Evolutionary conservation across 2,329 filamentous ascomycete genomes (phyloP).

Genomic region (Xylariomycetidae sp.): DNA sequence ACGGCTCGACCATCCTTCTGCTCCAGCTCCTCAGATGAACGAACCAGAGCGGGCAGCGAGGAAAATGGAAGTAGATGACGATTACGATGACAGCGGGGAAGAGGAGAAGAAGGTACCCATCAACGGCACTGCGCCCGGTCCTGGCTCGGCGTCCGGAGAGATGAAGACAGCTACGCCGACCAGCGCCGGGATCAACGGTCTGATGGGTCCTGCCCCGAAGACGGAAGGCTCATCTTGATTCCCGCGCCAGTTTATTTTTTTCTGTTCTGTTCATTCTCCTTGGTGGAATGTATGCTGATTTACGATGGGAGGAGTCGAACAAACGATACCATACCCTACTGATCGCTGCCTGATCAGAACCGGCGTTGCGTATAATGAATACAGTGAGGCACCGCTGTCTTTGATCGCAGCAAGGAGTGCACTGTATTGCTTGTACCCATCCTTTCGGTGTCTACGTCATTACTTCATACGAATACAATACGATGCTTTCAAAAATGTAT

Average conservation of each 20-base stretch:
- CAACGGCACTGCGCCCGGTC: slow-evolving; percentile 35
- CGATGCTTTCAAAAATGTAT: too few species aligned
- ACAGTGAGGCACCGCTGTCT: too few species aligned
- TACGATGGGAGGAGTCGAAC: too few species aligned
- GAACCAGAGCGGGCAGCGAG: slow-evolving; percentile 80
- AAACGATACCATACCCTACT: too few species aligned
- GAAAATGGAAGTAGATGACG: slow-evolving; percentile 95
- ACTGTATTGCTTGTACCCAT: too few species aligned
- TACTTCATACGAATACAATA: too few species aligned
- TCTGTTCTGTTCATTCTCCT: not conserved
- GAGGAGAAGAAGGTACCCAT: slow-evolving; percentile 62
- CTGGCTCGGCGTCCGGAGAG: slow-evolving; percentile 41
- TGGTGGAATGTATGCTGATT: too few species aligned
- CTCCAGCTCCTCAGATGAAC: slow-evolving; percentile 44
- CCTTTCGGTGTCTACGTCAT: too few species aligned
- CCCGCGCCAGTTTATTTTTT: too few species aligned
- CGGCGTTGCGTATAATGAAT: too few species aligned
- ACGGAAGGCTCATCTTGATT: slow-evolving; percentile 35
- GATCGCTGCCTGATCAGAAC: too few species aligned
- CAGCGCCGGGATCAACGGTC: slow-evolving; percentile 41
- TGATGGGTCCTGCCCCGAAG: slow-evolving; percentile 40
- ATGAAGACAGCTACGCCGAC: slow-evolving; percentile 47
- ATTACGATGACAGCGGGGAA: slow-evolving; percentile 92
- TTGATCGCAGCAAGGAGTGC: too few species aligned
- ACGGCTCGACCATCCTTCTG: slow-evolving; percentile 38